These are phyloP conservation scores for Vickermania spadyakhi DNA, from an alignment of 208 protist species.

Conservation along the genomic window DNA sequence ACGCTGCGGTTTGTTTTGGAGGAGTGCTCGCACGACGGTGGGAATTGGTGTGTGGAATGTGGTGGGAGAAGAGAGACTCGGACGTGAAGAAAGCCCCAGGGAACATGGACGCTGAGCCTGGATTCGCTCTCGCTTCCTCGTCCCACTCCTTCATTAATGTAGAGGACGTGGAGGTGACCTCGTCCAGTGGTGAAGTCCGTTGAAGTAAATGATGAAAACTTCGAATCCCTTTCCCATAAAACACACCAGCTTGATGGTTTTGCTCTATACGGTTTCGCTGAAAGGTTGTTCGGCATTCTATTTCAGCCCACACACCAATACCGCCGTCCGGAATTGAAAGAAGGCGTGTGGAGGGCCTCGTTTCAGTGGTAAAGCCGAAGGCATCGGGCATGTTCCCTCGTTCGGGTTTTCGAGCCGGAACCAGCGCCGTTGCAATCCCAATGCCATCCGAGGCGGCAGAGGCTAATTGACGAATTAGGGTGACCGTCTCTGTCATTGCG, in stretches of 20 bases:
- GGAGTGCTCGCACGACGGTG: background rate
- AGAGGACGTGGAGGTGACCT: background rate
- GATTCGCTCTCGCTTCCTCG: background rate
- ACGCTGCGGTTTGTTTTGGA: background rate
- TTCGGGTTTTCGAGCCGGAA: background rate
- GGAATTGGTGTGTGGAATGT: background rate
- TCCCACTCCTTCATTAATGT: background rate
- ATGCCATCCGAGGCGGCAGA: slow-evolving; percentile 37
- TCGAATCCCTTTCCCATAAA: slow-evolving; percentile 31
- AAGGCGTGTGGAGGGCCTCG: background rate
- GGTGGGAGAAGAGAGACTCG: background rate
- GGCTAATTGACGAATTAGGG: slow-evolving; percentile 42
- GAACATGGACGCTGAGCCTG: background rate
- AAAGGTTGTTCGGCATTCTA: slow-evolving; percentile 47
- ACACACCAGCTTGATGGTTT: slow-evolving; percentile 53
- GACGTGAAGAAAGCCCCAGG: background rate
- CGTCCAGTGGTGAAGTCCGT: background rate
- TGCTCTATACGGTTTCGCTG: slow-evolving; percentile 31
- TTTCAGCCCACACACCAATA: slow-evolving; percentile 66
- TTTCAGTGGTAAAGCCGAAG: background rate
- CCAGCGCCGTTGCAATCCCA: slow-evolving; percentile 26
- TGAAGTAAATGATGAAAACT: slow-evolving; percentile 35
- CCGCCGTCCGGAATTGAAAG: slow-evolving; percentile 61
- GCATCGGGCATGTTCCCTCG: background rate
- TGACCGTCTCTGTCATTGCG: slow-evolving; percentile 33